Evolutionary conservation across 371 early-diverging fungal genomes (phyloP).

Genomic region (Capniomyces stellatus): DNA sequence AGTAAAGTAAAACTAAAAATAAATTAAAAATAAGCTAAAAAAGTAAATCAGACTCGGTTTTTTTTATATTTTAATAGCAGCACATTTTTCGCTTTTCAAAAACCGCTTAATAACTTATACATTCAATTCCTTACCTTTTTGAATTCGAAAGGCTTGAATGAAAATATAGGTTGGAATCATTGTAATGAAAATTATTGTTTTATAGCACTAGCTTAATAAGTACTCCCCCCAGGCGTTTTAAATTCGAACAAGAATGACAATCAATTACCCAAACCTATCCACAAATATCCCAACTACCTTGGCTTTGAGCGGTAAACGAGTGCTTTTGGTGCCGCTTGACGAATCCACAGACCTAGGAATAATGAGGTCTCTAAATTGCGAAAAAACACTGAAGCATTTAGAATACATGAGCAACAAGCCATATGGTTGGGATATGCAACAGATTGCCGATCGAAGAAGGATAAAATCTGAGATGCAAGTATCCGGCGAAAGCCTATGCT

Average conservation of each 20-base stretch:
- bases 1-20: too few species aligned
- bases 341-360: neutral
- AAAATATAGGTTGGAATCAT: too few species aligned
- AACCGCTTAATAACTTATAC: too few species aligned
- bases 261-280: neutral
- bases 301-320: neutral
- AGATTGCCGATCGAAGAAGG: slow-evolving; percentile 4
- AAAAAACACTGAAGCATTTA: slow-evolving; percentile 12
- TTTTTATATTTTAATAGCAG: too few species aligned
- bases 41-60: too few species aligned
- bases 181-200: too few species aligned
- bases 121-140: too few species aligned
- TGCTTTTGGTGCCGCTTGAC: neutral
- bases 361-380: neutral
- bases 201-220: too few species aligned
- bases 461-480: neutral
- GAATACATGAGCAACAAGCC: slow-evolving; percentile 14
- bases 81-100: too few species aligned
- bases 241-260: neutral
- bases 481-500: neutral
- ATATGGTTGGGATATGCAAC: slow-evolving; percentile 7
- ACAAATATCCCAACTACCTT: neutral
- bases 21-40: too few species aligned
- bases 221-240: too few species aligned
- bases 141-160: too few species aligned